Conservation (phyloP, 352 stramenopile species). For the Lagenidium giganteum region DNA sequence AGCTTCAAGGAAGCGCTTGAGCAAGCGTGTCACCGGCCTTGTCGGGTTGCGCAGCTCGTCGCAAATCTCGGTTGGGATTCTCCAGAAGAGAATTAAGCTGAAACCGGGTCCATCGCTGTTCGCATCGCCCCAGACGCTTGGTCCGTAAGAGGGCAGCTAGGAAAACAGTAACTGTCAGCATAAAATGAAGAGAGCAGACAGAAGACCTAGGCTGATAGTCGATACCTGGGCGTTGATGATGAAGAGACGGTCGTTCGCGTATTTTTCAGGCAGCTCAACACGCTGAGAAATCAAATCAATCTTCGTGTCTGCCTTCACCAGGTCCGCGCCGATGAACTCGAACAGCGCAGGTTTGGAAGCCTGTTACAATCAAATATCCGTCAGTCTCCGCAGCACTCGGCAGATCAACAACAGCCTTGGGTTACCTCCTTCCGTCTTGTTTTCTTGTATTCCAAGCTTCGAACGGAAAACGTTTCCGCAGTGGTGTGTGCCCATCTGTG, state of each 20-base stretch:
- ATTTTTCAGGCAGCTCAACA: slow-evolving; percentile 55
- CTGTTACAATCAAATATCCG: slow-evolving; percentile 14
- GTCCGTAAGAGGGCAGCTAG: slow-evolving; percentile 69
- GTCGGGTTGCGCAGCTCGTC: slow-evolving; percentile 60
- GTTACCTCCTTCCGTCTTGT: slow-evolving; percentile 71
- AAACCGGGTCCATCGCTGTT: slow-evolving; percentile 64
- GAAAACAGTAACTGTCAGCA: background rate
- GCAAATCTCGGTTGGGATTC: slow-evolving; percentile 54
- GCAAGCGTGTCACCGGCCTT: slow-evolving; percentile 44
- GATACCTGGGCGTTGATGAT: slow-evolving; percentile 79
- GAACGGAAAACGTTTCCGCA: slow-evolving; percentile 64
- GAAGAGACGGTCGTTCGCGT: slow-evolving; percentile 57
- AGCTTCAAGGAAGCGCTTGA: slow-evolving; percentile 71
- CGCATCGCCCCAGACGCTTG: slow-evolving; percentile 66
- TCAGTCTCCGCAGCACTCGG: slow-evolving; percentile 1
- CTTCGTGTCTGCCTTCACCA: slow-evolving; percentile 65
- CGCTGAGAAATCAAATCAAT: slow-evolving; percentile 71
- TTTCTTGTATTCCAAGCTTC: slow-evolving; percentile 78
- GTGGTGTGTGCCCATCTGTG: slow-evolving; percentile 45
- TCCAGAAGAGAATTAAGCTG: slow-evolving; percentile 79
- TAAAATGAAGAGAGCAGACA: too few species aligned
- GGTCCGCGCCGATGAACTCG: slow-evolving; percentile 71
- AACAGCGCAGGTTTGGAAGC: slow-evolving; percentile 56
- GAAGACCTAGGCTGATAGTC: background rate
- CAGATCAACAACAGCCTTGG: too few species aligned